Conservation (phyloP, 2,329 filamentous ascomycete species). For the Juglanconis oblonga region DNA sequence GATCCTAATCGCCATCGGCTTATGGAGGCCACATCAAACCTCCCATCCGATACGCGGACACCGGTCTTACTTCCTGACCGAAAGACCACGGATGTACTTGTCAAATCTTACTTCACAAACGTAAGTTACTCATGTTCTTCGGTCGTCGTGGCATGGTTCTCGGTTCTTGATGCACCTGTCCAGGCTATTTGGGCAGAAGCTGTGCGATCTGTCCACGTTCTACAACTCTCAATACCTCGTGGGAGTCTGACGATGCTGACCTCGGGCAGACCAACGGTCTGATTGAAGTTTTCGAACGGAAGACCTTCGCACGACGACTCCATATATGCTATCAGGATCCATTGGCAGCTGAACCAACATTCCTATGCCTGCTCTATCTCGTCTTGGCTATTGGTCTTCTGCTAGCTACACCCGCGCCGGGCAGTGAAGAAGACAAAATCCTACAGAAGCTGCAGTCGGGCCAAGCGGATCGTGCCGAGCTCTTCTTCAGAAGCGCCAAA, state of each 20-base stretch:
- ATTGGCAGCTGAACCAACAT: slow-evolving; percentile 44
- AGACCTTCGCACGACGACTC: slow-evolving; percentile 45
- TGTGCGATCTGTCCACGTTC: not conserved
- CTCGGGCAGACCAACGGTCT: slow-evolving; percentile 53
- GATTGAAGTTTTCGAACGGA: slow-evolving; percentile 56
- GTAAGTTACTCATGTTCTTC: slow-evolving; percentile 32
- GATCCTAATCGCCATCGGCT: slow-evolving; percentile 57
- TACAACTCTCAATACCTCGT: not conserved
- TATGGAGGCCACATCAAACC: slow-evolving; percentile 49
- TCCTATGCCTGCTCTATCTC: slow-evolving; percentile 59
- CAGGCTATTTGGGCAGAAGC: not conserved
- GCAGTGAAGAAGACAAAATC: slow-evolving; percentile 46
- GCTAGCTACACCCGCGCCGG: slow-evolving; percentile 50
- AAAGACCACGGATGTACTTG: slow-evolving; percentile 50
- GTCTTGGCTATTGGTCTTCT: slow-evolving; percentile 62
- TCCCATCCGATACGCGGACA: slow-evolving; percentile 42
- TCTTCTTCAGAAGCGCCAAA: slow-evolving; percentile 61
- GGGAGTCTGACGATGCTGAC: not conserved
- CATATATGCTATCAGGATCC: slow-evolving; percentile 55
- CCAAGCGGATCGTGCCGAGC: slow-evolving; percentile 53
- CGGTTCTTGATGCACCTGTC: not conserved
- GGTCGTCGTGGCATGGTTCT: not conserved
- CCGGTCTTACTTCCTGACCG: slow-evolving; percentile 55
- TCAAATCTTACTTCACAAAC: slow-evolving; percentile 60
- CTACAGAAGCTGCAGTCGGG: slow-evolving; percentile 48